A percentile compares a stretch with the other conserved stretches of the same genome.
phyloP scores from a whole-genome alignment of 2,329 filamentous ascomycete species.

The Capronia americana region DNA sequence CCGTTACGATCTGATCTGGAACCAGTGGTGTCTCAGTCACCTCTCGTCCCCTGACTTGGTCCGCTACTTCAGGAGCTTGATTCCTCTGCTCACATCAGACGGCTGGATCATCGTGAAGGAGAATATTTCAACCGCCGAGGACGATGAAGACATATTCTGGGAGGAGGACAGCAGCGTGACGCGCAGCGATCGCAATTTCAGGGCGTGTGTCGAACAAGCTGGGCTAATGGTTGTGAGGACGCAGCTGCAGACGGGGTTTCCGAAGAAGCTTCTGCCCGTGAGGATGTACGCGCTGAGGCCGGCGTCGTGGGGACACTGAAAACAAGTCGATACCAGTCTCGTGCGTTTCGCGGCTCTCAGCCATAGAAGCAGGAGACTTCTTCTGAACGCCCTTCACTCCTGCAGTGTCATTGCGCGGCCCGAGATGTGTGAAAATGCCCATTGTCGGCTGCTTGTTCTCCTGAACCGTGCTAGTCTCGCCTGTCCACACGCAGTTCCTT shows the following conservation, averaged over 20 bases:
- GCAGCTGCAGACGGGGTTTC: slow-evolving; percentile 76
- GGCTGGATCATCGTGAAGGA: slow-evolving; percentile 76
- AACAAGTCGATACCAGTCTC: too few species aligned
- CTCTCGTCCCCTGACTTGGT: slow-evolving; percentile 76
- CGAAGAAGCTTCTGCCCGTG: slow-evolving; percentile 72
- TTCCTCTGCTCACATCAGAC: slow-evolving; percentile 51
- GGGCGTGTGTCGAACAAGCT: slow-evolving; percentile 70
- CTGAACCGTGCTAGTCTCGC: too few species aligned
- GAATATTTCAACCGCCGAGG: slow-evolving; percentile 67
- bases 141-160: slow-evolving; percentile 73
- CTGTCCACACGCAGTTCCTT: too few species aligned
- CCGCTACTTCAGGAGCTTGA: slow-evolving; percentile 69
- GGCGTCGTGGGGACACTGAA: neutral
- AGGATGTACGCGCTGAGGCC: slow-evolving; percentile 77
- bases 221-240: slow-evolving; percentile 71
- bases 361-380: too few species aligned
- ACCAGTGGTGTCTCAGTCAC: slow-evolving; percentile 88
- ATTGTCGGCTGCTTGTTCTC: too few species aligned
- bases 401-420: too few species aligned
- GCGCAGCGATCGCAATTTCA: slow-evolving; percentile 75
- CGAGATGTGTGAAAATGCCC: too few species aligned
- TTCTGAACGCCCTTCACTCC: too few species aligned
- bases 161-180: slow-evolving; percentile 78
- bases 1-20: slow-evolving; percentile 82
- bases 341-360: too few species aligned